These are phyloP conservation scores for Citrus hindsii DNA, from an alignment of 345 rosid genomes.

Conservation along the genomic window DNA sequence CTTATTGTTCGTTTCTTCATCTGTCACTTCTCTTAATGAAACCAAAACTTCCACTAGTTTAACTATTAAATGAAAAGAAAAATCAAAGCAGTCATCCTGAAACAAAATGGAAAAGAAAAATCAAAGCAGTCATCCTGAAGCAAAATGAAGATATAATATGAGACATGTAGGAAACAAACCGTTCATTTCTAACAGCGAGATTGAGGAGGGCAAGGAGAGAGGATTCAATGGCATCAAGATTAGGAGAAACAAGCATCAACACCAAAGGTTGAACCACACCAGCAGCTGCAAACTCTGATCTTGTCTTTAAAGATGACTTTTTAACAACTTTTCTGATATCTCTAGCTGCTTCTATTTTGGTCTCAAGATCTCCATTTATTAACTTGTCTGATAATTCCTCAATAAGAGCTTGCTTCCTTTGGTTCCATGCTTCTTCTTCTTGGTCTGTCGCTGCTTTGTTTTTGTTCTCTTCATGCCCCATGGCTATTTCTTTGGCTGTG, in stretches of 20 bases:
- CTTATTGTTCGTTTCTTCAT: background rate
- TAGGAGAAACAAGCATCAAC: constrained; percentile 54
- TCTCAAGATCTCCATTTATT: constrained; percentile 53
- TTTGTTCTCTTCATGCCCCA: constrained; percentile 30
- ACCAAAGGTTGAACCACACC: constrained; percentile 74
- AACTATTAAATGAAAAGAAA: background rate
- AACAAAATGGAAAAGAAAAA: background rate
- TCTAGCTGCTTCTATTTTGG: constrained; percentile 64
- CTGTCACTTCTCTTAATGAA: background rate
- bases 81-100: background rate
- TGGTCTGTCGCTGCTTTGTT: constrained; percentile 15
- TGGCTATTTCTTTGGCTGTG: background rate
- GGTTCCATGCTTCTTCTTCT: constrained; percentile 46
- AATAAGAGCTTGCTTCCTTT: constrained; percentile 42
- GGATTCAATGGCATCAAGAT: constrained; percentile 58
- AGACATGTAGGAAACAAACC: constrained; percentile 21
- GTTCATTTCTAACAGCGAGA: constrained; percentile 68
- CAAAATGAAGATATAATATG: background rate
- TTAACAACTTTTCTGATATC: constrained; percentile 54
- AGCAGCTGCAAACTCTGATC: constrained; percentile 64
- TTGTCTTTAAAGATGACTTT: constrained; percentile 51
- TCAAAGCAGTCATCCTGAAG: background rate
- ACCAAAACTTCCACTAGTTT: background rate
- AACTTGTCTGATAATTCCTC: constrained; percentile 44
- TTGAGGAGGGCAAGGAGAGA: constrained; percentile 80